Percentiles rank a stretch among this genome's conserved stretches.
These are phyloP conservation scores for Hibiscus tridactylites DNA, from an alignment of 345 rosid genomes.

Conservation along the genomic window DNA sequence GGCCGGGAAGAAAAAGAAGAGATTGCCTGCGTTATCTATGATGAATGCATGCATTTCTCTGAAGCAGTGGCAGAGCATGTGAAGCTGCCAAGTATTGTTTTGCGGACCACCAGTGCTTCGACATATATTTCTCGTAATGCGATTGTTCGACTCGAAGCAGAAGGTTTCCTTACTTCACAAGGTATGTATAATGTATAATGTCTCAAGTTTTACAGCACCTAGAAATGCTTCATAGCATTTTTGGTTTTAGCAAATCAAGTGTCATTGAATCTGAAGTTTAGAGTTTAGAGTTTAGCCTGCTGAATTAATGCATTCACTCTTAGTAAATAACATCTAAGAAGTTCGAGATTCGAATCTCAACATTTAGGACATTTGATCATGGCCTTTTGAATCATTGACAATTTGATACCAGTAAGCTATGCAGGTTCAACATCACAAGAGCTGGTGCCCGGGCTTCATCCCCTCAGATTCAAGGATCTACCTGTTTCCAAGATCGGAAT, in stretches of 20 bases:
- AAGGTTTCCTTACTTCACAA: slow-evolving; percentile 24
- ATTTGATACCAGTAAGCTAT: background rate
- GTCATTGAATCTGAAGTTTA: background rate
- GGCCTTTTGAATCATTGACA: background rate
- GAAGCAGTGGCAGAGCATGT: slow-evolving; percentile 30
- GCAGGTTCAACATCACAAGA: slow-evolving; percentile 18
- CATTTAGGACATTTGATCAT: background rate
- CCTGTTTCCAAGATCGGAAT: slow-evolving; percentile 22
- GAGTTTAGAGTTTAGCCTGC: background rate
- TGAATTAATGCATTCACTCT: background rate
- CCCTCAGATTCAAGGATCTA: slow-evolving; percentile 29
- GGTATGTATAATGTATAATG: slow-evolving; percentile 18
- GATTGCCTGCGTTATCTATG: slow-evolving; percentile 40
- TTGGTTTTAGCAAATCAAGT: background rate
- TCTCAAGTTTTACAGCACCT: background rate
- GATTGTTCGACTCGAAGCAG: slow-evolving; percentile 11
- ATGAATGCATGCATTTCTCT: slow-evolving; percentile 34
- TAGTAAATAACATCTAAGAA: background rate
- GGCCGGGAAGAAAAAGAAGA: background rate
- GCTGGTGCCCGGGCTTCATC: slow-evolving; percentile 17
- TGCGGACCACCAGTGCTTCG: slow-evolving; percentile 26
- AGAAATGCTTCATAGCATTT: background rate
- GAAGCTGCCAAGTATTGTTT: slow-evolving; percentile 33
- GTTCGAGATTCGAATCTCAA: background rate
- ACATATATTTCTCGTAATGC: slow-evolving; percentile 17